A percentile compares a stretch with the other conserved stretches of the same genome.
Evolutionary conservation across 2,329 filamentous ascomycete genomes (phyloP).

Genomic region (Colletotrichum lini): DNA sequence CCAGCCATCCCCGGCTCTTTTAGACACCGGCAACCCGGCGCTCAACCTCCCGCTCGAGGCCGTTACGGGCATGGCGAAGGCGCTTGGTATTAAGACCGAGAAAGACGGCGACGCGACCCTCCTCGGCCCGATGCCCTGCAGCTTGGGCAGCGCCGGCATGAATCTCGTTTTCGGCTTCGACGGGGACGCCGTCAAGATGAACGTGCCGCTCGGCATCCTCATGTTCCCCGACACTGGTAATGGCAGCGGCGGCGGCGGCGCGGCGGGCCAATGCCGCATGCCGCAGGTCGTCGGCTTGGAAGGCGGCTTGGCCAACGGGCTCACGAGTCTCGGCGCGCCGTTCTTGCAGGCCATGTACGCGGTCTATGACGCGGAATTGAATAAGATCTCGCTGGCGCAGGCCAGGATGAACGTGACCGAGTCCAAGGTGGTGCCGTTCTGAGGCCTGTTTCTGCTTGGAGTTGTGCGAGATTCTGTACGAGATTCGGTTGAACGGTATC

Average conservation of each 20-base stretch:
- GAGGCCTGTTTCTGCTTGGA: background rate
- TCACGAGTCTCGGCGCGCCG: constrained; percentile 7
- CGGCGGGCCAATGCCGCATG: background rate
- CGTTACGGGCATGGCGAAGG: background rate
- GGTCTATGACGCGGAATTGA: constrained; percentile 28
- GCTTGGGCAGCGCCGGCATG: background rate
- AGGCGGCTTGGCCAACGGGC: background rate
- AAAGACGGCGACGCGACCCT: background rate
- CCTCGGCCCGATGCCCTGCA: constrained; percentile 4
- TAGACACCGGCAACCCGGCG: constrained; percentile 16
- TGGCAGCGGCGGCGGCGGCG: background rate
- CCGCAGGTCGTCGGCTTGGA: constrained; percentile 5
- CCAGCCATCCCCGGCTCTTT: background rate
- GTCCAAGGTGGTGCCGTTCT: constrained; percentile 10
- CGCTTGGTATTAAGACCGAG: background rate
- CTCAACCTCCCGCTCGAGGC: background rate
- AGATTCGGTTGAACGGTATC: too few species aligned
- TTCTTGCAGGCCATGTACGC: constrained; percentile 26
- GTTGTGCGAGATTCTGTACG: background rate
- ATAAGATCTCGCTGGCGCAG: constrained; percentile 22
- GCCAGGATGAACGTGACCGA: constrained; percentile 30
- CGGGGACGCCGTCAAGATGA: constrained; percentile 20
- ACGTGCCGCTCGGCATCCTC: constrained; percentile 7
- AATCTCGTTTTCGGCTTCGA: constrained; percentile 19
- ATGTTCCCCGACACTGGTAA: background rate